Evolutionary conservation across 2,329 filamentous ascomycete species (phyloP), one percentile per base, ranked within the genome.

Genomic region (Parastagonospora nodorum): DNA sequence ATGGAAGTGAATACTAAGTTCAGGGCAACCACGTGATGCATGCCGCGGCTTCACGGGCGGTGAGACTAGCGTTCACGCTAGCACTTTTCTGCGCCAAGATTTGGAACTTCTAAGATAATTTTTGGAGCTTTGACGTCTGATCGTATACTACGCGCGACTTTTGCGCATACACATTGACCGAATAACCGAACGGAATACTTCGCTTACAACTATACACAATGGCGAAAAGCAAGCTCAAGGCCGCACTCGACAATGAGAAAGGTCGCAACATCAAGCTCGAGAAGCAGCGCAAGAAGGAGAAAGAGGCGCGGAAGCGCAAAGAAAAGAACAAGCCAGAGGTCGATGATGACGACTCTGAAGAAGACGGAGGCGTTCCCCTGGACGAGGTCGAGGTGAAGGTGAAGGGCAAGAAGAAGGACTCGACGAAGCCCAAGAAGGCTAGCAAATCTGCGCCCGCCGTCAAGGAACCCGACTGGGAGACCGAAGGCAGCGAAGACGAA

Each of bases 181-280:
- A 31, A 12, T 30, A 32, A 24, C 8, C 32, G 11, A 16, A 9
- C 33, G 9, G 29, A 12, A 16, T 15, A 29, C 7, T 12, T 47
- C 6, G 44, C 30, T 2, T 42, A 31, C 43, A 14, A 42, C 12
- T 27, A 24, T 24, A 24, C 54, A 44, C 39, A 59, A 80, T 81
- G 69, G 68, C 62, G 40, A 70, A 69, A 48, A 80, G 80, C 57
- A 86, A 84, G 68, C 74, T 87, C 40, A 79, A 84, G 51, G 72
- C 78, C 38, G 83, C 84, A 40, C 79, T 87, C 16, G 82, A 86
- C 59, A 77, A 79, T 45, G 75, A 83, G 51, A 80, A 83, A 67
- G 83, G 84, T 28, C 77, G 82, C 41, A 88, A 94, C 61, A 88
- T 89, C 55, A 87, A 88, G 57, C 81, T 90, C 45, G 89, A 93